Conservation (phyloP, 306 rosid genomes). For the Cucumis cinereus region DNA sequence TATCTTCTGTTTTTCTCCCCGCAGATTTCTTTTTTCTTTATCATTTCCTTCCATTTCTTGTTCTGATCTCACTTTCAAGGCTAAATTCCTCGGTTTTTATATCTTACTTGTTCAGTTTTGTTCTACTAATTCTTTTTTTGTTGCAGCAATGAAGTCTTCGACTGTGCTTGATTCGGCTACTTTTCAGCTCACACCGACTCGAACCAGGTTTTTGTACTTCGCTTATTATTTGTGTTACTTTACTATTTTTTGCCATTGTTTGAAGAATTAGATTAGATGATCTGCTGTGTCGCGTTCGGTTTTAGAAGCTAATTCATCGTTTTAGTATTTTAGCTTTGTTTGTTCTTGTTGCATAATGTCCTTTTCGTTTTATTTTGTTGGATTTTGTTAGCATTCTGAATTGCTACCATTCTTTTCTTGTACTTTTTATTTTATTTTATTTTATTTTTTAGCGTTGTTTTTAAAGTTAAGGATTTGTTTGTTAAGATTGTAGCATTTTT, state of each 20-base stretch:
- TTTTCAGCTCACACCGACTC: conserved; percentile 95
- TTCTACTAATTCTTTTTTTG: background rate
- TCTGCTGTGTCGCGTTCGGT: conserved; percentile 8
- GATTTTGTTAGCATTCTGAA: background rate
- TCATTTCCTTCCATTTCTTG: background rate
- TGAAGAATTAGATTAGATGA: conserved; percentile 8
- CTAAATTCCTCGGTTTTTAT: background rate
- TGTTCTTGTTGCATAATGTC: background rate
- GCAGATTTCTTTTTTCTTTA: background rate
- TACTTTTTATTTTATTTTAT: background rate
- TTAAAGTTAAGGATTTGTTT: background rate
- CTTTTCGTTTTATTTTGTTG: background rate
- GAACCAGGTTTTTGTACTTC: conserved; percentile 50
- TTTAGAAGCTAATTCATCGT: conserved; percentile 8
- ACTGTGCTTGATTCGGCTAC: conserved; percentile 65
- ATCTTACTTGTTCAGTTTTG: background rate
- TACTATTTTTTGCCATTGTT: conserved; percentile 9
- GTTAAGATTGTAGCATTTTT: background rate
- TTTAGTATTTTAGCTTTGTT: background rate
- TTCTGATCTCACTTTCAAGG: conserved; percentile 24
- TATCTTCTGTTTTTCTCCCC: background rate
- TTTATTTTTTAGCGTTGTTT: background rate
- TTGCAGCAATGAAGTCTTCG: conserved; percentile 49
- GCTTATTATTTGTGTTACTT: background rate
- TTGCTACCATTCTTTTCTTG: background rate